A percentile compares a stretch with the other conserved stretches of the same genome.
These are phyloP conservation scores for Metschnikowia dekortorum DNA, from an alignment of 805 yeast species.

Conservation along the genomic window DNA sequence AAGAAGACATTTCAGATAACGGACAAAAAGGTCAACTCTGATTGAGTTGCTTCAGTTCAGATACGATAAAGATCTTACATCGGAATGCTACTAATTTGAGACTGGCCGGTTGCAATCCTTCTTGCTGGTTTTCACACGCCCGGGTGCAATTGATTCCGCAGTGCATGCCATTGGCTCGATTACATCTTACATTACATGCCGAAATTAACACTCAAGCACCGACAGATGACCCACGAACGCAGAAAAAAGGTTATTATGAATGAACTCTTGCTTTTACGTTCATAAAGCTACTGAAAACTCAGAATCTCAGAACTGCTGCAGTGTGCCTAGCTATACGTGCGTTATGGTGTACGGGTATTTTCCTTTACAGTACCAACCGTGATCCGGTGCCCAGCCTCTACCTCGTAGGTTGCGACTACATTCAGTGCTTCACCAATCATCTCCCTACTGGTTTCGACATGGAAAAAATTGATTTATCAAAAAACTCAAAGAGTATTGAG, in stretches of 20 bases:
- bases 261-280: too few species aligned
- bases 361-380: background rate
- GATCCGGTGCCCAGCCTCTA: background rate
- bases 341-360: background rate
- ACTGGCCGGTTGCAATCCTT: background rate
- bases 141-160: background rate
- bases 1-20: background rate
- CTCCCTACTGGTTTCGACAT: conserved; percentile 19
- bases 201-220: background rate
- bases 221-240: too few species aligned
- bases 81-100: background rate
- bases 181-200: background rate
- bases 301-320: too few species aligned
- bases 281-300: too few species aligned
- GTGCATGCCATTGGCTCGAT: conserved; percentile 1
- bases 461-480: conserved; percentile 58
- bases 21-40: background rate
- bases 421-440: background rate
- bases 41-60: background rate
- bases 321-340: too few species aligned
- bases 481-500: conserved; percentile 73
- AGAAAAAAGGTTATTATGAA: too few species aligned
- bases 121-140: background rate
- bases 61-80: background rate
- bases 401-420: conserved; percentile 1